Evolutionary conservation across 2,329 filamentous ascomycete species (phyloP).

Genomic region (Thelonectria olida): DNA sequence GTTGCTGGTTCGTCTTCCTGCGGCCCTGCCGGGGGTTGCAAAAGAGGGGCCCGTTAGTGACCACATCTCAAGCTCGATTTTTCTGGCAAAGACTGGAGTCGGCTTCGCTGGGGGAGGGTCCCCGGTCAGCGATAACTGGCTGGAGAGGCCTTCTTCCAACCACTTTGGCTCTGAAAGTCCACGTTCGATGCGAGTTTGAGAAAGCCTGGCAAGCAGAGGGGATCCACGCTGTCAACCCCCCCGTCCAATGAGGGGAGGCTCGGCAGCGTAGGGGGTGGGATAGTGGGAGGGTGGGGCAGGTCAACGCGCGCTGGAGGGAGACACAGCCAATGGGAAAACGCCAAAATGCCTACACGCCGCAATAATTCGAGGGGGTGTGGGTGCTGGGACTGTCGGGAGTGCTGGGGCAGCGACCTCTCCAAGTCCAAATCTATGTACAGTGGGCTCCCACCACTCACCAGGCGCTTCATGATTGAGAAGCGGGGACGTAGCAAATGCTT

Average conservation of each 20-base stretch:
- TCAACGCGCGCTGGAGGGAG: conserved; percentile 32
- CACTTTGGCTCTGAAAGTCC: conserved; percentile 12
- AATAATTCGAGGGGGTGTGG: conserved; percentile 29
- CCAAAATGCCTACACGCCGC: conserved; percentile 39
- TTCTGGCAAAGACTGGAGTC: conserved; percentile 19
- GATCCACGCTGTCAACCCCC: not conserved
- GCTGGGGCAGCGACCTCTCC: conserved; percentile 19
- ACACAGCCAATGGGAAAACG: conserved; percentile 30
- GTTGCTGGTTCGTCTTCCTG: conserved; percentile 5
- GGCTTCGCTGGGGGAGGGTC: conserved; percentile 26
- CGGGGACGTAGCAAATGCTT: conserved; percentile 16
- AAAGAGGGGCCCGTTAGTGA: conserved; percentile 10
- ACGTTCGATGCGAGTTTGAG: conserved; percentile 9
- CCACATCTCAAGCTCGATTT: not conserved
- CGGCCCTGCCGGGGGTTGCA: conserved; percentile 6
- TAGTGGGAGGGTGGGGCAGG: conserved; percentile 23
- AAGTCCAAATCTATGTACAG: not conserved
- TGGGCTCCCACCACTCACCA: conserved; percentile 8
- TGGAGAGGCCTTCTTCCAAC: conserved; percentile 4
- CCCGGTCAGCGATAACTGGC: conserved; percentile 13
- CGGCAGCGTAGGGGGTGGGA: conserved; percentile 22
- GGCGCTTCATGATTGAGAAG: conserved; percentile 12
- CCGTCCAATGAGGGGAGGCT: conserved; percentile 14
- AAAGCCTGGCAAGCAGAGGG: conserved; percentile 15
- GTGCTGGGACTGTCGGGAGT: conserved; percentile 27